These are phyloP conservation scores for Cladosporium sp. DNA, from an alignment of 2,329 filamentous ascomycete species.

Conservation along the genomic window DNA sequence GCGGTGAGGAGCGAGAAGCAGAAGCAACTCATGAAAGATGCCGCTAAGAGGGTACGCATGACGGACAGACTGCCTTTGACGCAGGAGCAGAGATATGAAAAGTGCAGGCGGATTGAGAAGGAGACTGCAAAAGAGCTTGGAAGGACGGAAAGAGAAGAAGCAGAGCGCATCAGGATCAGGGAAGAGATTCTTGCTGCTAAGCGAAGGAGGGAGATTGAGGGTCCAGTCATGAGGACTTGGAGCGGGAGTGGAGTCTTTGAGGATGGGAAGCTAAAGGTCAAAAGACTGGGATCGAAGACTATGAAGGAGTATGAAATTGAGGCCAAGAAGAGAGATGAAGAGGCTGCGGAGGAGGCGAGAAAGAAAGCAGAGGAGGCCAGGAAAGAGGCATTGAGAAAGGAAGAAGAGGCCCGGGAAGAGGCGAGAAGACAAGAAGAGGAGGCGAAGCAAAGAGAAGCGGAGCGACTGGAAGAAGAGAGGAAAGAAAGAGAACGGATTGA, in stretches of 20 bases:
- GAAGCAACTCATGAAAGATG: constrained; percentile 63
- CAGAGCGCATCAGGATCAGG: constrained; percentile 80
- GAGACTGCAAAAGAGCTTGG: constrained; percentile 82
- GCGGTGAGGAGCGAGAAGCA: constrained; percentile 72
- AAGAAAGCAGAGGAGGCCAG: constrained; percentile 20
- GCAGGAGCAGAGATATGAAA: constrained; percentile 68
- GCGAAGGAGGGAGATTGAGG: constrained; percentile 81
- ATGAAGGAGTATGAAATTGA: constrained; percentile 28
- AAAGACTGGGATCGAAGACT: constrained; percentile 36
- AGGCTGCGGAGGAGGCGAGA: constrained; percentile 13
- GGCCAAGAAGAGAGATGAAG: constrained; percentile 18
- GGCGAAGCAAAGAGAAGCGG: constrained; percentile 27
- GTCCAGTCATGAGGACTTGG: constrained; percentile 89
- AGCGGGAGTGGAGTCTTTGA: constrained; percentile 86
- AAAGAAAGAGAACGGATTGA: constrained; percentile 28
- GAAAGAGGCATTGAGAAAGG: constrained; percentile 8
- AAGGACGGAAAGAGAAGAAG: constrained; percentile 91
- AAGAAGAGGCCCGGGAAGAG: constrained; percentile 12
- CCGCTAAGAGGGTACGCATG: constrained; percentile 62
- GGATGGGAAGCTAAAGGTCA: constrained; percentile 70
- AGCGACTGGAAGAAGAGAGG: constrained; percentile 26
- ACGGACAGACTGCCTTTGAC: constrained; percentile 82
- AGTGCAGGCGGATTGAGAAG: constrained; percentile 67
- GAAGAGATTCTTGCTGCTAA: constrained; percentile 81
- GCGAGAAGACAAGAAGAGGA: constrained; percentile 14